Base-by-base conservation (phyloP, 2,329 filamentous ascomycete genomes). In the Exophiala lecanii-corni region DNA sequence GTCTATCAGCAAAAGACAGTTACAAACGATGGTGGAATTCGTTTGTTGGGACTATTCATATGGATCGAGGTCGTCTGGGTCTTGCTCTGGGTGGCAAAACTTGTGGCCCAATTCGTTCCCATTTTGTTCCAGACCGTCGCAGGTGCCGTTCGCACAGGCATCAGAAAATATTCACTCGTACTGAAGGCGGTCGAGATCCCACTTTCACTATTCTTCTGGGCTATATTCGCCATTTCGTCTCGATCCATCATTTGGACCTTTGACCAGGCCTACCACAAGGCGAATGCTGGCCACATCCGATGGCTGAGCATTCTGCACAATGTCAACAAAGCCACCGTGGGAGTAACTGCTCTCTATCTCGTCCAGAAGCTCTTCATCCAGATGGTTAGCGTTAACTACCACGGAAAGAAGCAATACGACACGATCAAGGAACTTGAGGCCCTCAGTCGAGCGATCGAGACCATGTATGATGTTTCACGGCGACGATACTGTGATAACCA, bases 291-390 rank as follows among this genome's bases (percentile, higher is more conserved):
- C 26, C 25, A 44, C 9, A 45, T 44, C 36, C 41, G 40, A 13
- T 47, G 44, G 45, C 41, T 50, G 10, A 33, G 28, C 18, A 32
- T 47, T 12, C 35, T 50, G 7, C 45, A 48, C 40, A 50, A 47
- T 10, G 44, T 48, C 20, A 36, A 39, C 33, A 47, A 44, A 18
- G 48, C 48, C 21, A 45, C 48, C 19, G 35, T 45, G 26, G 45
- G 43, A 19, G 43, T 50, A 15, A 37, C 43, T 6, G 47, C 43
- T 2, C 32, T 82, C 31, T 73, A 76, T 18, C 36, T 51, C 18
- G 44, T 48, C 9, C 39, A 51, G 31, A 42, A 48, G 32, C 34
- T 51, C 30, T 26, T 45, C 15, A 48, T 51, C 30, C 48, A 51
- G 28, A 39, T 45, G 38, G 35, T 49, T 36, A 45, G 45, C 16